Conservation (phyloP, 1,139 yeast genomes). For the Hanseniaspora gamundiae region DNA sequence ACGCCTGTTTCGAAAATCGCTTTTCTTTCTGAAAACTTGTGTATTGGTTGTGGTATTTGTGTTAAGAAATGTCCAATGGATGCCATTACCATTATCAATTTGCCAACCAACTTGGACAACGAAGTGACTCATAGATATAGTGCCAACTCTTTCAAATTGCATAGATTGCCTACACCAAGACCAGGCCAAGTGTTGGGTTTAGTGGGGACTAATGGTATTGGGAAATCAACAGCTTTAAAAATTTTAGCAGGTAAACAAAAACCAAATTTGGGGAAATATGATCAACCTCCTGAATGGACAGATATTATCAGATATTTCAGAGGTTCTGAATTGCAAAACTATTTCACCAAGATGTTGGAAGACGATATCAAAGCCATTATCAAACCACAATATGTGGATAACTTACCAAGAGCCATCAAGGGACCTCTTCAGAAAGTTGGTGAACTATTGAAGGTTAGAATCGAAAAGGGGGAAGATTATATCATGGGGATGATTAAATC, state of each 20-base stretch:
- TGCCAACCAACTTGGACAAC: slow-evolving; percentile 86
- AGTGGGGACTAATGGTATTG: slow-evolving; percentile 98
- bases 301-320: slow-evolving; percentile 83
- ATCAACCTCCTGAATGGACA: slow-evolving; percentile 96
- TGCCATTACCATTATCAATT: slow-evolving; percentile 87
- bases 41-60: slow-evolving; percentile 99
- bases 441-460: slow-evolving; percentile 61
- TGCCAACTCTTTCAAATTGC: slow-evolving; percentile 93
- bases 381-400: slow-evolving; percentile 96
- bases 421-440: slow-evolving; percentile 85
- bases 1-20: slow-evolving; percentile 85
- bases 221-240: slow-evolving; percentile 95
- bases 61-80: slow-evolving; percentile 97
- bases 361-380: slow-evolving; percentile 89
- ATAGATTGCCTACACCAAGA: slow-evolving; percentile 94
- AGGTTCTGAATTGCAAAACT: slow-evolving; percentile 95
- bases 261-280: slow-evolving; percentile 88
- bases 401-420: slow-evolving; percentile 89
- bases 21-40: slow-evolving; percentile 85
- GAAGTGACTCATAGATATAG: slow-evolving; percentile 96
- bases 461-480: slow-evolving; percentile 50
- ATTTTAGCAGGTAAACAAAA: slow-evolving; percentile 97
- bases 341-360: slow-evolving; percentile 84
- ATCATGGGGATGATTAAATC: slow-evolving; percentile 51
- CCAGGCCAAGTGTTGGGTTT: slow-evolving; percentile 97